Percentiles rank a stretch among this genome's conserved stretches.
Evolutionary conservation across 2,329 filamentous ascomycete species (phyloP).

Genomic region (Nothomitra cinnamomea): DNA sequence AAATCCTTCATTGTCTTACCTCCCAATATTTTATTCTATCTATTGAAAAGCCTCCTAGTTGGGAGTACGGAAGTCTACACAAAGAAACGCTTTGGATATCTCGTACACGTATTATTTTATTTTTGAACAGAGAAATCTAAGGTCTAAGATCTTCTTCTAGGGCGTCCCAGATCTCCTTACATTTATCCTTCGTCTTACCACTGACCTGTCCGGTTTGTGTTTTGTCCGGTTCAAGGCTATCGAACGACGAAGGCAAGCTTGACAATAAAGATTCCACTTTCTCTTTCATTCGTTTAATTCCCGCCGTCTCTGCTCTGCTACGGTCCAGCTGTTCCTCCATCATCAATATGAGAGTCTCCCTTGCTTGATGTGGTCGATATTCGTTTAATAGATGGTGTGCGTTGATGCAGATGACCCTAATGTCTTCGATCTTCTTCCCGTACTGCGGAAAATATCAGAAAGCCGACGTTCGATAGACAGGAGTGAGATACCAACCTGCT

Average conservation of each 20-base stretch:
- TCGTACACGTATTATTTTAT: too few relatives aligned
- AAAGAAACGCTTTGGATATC: too few relatives aligned
- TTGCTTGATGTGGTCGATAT: conserved; percentile 81
- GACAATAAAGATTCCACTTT: conserved; percentile 59
- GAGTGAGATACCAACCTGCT: conserved; percentile 23
- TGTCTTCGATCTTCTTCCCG: conserved; percentile 55
- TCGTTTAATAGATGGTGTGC: conserved; percentile 88
- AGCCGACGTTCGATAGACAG: conserved; percentile 3
- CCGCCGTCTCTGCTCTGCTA: conserved; percentile 55
- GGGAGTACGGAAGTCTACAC: too few relatives aligned
- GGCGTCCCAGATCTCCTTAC: conserved; percentile 1
- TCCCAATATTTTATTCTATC: too few relatives aligned
- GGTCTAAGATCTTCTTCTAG: neutral
- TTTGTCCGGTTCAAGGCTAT: neutral
- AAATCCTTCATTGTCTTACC: too few relatives aligned
- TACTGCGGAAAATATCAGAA: conserved; percentile 26
- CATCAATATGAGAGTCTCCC: conserved; percentile 70
- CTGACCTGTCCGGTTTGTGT: neutral
- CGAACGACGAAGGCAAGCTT: conserved; percentile 33
- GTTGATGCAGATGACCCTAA: conserved; percentile 74
- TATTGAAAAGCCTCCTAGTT: too few relatives aligned
- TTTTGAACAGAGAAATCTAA: too few relatives aligned
- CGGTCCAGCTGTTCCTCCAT: conserved; percentile 72
- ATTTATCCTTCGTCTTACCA: neutral
- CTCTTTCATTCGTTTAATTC: conserved; percentile 47